Evolutionary conservation across 1,139 yeast genomes (phyloP), one percentile per base, ranked within the genome.

Genomic region (Scheffersomyces cryptocercus): DNA sequence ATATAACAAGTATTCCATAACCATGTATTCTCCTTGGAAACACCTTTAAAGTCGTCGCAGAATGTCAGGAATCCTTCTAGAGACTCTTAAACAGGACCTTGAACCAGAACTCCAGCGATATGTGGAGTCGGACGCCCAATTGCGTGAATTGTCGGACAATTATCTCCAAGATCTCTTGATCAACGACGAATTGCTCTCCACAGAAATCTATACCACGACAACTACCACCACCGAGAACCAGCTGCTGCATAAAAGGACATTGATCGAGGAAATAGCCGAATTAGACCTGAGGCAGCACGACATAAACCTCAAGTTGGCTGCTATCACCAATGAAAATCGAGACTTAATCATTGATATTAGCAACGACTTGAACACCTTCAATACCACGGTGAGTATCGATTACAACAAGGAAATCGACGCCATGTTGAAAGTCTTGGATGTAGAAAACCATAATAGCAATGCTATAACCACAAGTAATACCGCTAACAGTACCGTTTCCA

Each of bases 241-340:
- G 12, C 14, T 14, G 20, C 37, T 45, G 10, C 48, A 55, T 24
- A 51, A 51, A 30, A 58, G 56, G 36, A 71, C 77, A 1, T 51
- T 73, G 36, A 69, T 67, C 3, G 78, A 73, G 47, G 79, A 74
- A 49, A 74, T 75, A 14, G 80, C 79, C 2, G 79, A 74, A 48
- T 60, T 75, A 39, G 79, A 74, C 44, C 62, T 59, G 51, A 53
- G 56, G 12, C 68, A 62, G 43, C 54, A 74, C 24, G 58, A 56
- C 11, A 56, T 70, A 26, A 67, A 66, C 44, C 42, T 56, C 16
- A 53, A 70, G 44, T 54, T 75, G 39, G 66, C 72, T 0, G 45
- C 58, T 9, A 56, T 72, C 15, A 67, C 78, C 9, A 67, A 70
- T 47, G 54, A 57, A 4, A 67, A 74, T 46, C 58, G 74, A 29